Base-by-base conservation (phyloP, 805 yeast species). In the Nakazawaea ishiwadae region DNA sequence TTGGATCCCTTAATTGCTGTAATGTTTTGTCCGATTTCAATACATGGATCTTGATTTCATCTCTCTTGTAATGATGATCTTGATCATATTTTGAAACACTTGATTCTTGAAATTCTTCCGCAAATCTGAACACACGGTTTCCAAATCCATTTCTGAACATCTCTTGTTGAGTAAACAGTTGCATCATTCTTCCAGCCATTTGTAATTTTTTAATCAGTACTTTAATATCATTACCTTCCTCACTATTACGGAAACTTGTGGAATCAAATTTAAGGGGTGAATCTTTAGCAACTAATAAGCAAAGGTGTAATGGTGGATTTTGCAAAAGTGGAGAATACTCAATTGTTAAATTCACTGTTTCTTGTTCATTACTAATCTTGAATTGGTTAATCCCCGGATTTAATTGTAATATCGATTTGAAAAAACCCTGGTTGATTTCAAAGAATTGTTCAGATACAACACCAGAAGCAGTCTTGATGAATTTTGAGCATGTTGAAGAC, bases 121-220 rank as follows among this genome's bases (percentile, higher is more conserved):
- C 79, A 48, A 88, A 84, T 46, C 77, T 77, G 60, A 88, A 88
- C 4, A 84, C 70, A 46, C 97, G 66, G 48, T 80, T 75, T 9
- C 96, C 95, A 54, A 86, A 75, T 0, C 93, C 90, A 35, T 77
- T 73, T 30, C 81, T 65, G 40, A 78, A 59, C 95, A 91, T 87
- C 55, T 89, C 96, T 51, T 90, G 97, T 51, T 79, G 80, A 0
- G 97, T 90, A 59, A 75, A 89, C 1, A 96, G 95, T 52, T 87
- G 91, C 95, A 87, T 86, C 60, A 90, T 60, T 51, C 96, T 71
- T 4, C 84, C 95, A 3, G 86, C 96, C 46, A 88, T 76, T 51
- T 93, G 76, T 48, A 91, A 57, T 56, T 87, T 87, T 48, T 66
- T 68, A 15, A 84, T 64, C 1, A 96, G 96, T 4, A 80, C 57